Conservation (phyloP, 179 eudicot genomes). For the Beta macrorhiza region DNA sequence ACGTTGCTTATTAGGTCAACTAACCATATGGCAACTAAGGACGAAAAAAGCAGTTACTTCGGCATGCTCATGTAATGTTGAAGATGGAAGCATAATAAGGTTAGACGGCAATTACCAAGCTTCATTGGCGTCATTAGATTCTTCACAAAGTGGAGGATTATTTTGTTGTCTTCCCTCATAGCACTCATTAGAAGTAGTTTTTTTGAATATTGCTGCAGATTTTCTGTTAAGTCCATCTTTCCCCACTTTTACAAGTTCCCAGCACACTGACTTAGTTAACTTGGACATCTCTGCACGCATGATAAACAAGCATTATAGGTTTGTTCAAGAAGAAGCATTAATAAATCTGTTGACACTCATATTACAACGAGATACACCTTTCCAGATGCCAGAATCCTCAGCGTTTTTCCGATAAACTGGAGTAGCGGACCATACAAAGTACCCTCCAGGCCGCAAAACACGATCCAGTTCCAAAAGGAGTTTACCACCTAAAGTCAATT, state of each 20-base stretch:
- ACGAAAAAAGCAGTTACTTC: neutral
- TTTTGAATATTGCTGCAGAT: conserved; percentile 40
- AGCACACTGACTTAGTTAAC: conserved; percentile 45
- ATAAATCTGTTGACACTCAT: neutral
- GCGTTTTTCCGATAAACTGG: conserved; percentile 42
- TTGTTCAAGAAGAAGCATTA: neutral
- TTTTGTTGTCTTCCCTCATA: conserved; percentile 31
- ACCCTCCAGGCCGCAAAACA: conserved; percentile 51
- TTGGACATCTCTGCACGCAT: conserved; percentile 39
- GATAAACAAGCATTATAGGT: conserved; percentile 2
- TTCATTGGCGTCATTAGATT: conserved; percentile 37
- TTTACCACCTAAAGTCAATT: conserved; percentile 37
- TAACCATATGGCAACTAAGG: neutral
- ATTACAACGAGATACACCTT: conserved; percentile 27
- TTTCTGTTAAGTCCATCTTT: conserved; percentile 35
- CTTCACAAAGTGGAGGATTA: conserved; percentile 47
- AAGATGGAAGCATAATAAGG: conserved; percentile 8
- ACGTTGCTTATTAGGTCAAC: neutral
- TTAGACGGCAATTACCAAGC: conserved; percentile 34
- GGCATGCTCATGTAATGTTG: neutral
- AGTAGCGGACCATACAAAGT: conserved; percentile 53
- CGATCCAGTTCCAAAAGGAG: conserved; percentile 48
- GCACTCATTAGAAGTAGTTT: conserved; percentile 42
- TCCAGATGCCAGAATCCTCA: conserved; percentile 42
- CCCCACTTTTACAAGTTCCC: conserved; percentile 46